Percentiles rank a stretch among this genome's conserved stretches.
Evolutionary conservation across 331 rosid species (phyloP).

Genomic region (Arachis monticola): DNA sequence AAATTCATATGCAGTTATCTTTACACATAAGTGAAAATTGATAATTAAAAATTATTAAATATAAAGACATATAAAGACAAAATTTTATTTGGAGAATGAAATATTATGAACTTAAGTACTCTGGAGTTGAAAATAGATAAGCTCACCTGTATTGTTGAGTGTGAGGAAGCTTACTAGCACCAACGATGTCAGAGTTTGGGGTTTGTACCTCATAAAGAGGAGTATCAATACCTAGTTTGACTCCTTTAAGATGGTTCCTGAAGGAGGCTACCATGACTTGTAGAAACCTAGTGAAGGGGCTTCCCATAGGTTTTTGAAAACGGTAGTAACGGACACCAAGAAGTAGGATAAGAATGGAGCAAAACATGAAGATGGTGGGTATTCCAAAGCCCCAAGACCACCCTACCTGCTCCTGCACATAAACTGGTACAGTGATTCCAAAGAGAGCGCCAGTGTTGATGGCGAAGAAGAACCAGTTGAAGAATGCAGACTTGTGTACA

Average conservation of each 20-base stretch:
- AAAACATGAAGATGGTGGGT: conserved; percentile 43
- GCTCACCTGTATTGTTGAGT: conserved; percentile 54
- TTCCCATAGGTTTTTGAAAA: conserved; percentile 65
- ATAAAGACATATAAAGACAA: too few relatives aligned
- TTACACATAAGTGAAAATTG: too few relatives aligned
- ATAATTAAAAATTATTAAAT: too few relatives aligned
- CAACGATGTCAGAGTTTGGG: conserved; percentile 46
- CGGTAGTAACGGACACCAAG: conserved; percentile 51
- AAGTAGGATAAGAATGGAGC: conserved; percentile 44
- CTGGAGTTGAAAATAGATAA: too few relatives aligned
- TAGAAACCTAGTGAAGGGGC: conserved; percentile 65
- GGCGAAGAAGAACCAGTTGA: conserved; percentile 72
- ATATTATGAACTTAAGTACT: too few relatives aligned
- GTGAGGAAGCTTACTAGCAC: conserved; percentile 53
- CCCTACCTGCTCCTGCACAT: conserved; percentile 50
- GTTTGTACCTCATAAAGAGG: conserved; percentile 58
- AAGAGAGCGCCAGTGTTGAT: conserved; percentile 64
- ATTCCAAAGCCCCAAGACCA: conserved; percentile 64
- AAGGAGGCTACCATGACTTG: conserved; percentile 52
- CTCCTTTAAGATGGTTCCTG: conserved; percentile 52
- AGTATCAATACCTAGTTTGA: conserved; percentile 7
- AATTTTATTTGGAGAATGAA: too few relatives aligned
- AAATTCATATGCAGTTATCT: too few relatives aligned
- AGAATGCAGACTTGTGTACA: conserved; percentile 52
- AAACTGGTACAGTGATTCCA: conserved; percentile 59